These are phyloP conservation scores for Fermentozyma sake DNA, from an alignment of 1,139 yeast genomes.

Conservation along the genomic window DNA sequence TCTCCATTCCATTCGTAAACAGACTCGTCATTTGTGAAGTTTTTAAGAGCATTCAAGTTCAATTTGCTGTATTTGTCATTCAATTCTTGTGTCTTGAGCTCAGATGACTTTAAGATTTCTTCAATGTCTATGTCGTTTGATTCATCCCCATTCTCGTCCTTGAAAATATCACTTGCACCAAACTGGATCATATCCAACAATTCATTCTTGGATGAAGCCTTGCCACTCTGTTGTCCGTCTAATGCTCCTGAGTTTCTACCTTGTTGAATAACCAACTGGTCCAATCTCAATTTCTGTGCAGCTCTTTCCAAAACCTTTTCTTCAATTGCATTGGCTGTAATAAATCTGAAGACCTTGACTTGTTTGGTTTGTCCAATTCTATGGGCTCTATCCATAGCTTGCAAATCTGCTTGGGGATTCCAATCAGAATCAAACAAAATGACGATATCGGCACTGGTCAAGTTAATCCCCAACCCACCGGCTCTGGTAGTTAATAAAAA, in stretches of 20 bases:
- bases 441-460: constrained; percentile 74
- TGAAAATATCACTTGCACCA: constrained; percentile 69
- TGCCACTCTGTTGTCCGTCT: constrained; percentile 31
- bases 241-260: constrained; percentile 48
- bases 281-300: constrained; percentile 70
- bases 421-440: constrained; percentile 75
- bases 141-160: constrained; percentile 14
- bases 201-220: constrained; percentile 61
- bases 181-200: constrained; percentile 74
- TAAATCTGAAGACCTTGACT: constrained; percentile 70
- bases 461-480: constrained; percentile 82
- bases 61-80: constrained; percentile 61
- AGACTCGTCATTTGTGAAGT: constrained; percentile 58
- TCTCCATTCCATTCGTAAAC: constrained; percentile 88
- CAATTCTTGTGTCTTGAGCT: constrained; percentile 57
- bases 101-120: constrained; percentile 56
- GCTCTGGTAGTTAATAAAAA: constrained; percentile 77
- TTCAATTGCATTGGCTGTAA: constrained; percentile 77
- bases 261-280: constrained; percentile 78
- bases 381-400: constrained; percentile 87
- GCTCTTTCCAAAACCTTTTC: constrained; percentile 79
- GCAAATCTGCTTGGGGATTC: constrained; percentile 86
- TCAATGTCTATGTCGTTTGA: constrained; percentile 53
- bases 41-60: constrained; percentile 73
- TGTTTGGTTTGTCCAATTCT: constrained; percentile 84